Evolutionary conservation across 2,329 filamentous ascomycete genomes (phyloP), one percentile per base, ranked within the genome.

Genomic region (Calonectria leucothoes): DNA sequence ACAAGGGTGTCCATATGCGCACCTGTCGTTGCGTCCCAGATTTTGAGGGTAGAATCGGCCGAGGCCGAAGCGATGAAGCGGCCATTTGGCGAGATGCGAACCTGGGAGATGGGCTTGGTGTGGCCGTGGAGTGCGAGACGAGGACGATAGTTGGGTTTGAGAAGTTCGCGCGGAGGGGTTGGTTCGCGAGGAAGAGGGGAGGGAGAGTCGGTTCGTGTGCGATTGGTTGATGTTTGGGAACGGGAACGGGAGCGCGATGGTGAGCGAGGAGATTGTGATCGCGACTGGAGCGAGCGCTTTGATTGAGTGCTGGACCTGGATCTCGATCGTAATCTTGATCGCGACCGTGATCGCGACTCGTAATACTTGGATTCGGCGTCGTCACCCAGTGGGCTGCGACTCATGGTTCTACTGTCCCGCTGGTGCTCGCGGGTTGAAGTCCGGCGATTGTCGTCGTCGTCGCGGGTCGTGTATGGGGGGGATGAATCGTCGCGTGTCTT

Each of bases 61-160:
- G 95, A 98, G 66, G 93, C 94, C 75, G 94, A 97, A 25, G 97
- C 97, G 77, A 99, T 94, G 92, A 94, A 97, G 37, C 91, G 90
- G 6, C 95, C 95, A 85, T 98, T 93, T 0, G 96, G 97, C 1
- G 96, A 98, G 85, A 98, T 97, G 79, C 94, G 94, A 63, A 98
- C 95, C 68, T 95, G 93, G 2, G 96, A 94, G 1, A 98, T 91
- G 27, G 94, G 93, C 73, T 93, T 92, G 64, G 91, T 89, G 85
- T 98, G 96, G 2, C 95, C 96, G 74, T 89, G 90, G 25, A 98
- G 89, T 25, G 93, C 89, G 76, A 96, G 90, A 67, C 92, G 91
- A 39, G 92, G 90, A 51, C 87, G 89, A 86, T 95, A 98, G 82
- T 93, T 89, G 20, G 95, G 89, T 29, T 84, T 85, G 27, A 88